Evolutionary conservation across 108 stramenopile species (phyloP).

Genomic region (Cyclotella atomus): DNA sequence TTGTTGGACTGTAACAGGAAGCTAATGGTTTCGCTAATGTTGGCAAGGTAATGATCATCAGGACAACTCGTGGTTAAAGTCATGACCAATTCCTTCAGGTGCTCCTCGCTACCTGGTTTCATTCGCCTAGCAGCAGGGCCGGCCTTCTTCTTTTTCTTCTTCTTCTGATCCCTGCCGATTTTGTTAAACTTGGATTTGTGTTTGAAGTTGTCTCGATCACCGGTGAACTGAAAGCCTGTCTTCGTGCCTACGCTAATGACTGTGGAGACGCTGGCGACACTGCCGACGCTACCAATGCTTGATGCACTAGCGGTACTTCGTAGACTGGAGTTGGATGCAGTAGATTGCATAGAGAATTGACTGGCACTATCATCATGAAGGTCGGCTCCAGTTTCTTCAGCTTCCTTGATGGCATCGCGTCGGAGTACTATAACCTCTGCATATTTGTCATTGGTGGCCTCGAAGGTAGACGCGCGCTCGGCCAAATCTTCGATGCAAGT

Average conservation of each 20-base stretch:
- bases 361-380: slow-evolving; percentile 71
- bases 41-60: slow-evolving; percentile 47
- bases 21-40: slow-evolving; percentile 69
- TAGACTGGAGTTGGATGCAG: slow-evolving; percentile 63
- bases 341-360: slow-evolving; percentile 77
- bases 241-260: slow-evolving; percentile 75
- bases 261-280: slow-evolving; percentile 70
- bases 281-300: slow-evolving; percentile 45
- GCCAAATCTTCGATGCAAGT: slow-evolving; percentile 65
- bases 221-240: slow-evolving; percentile 75
- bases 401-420: slow-evolving; percentile 62
- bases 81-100: slow-evolving; percentile 63
- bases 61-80: slow-evolving; percentile 58
- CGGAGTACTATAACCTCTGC: slow-evolving; percentile 71
- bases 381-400: slow-evolving; percentile 45
- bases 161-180: slow-evolving; percentile 60
- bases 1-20: slow-evolving; percentile 64
- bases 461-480: slow-evolving; percentile 63
- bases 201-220: slow-evolving; percentile 61
- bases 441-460: slow-evolving; percentile 54
- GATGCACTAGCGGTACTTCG: slow-evolving; percentile 62
- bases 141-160: slow-evolving; percentile 72
- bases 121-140: slow-evolving; percentile 47
- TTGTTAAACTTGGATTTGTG: slow-evolving; percentile 89
- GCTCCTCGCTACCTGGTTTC: slow-evolving; percentile 84